These are phyloP conservation scores for Xylaria digitata DNA, from an alignment of 2,329 filamentous ascomycete species.

Conservation along the genomic window DNA sequence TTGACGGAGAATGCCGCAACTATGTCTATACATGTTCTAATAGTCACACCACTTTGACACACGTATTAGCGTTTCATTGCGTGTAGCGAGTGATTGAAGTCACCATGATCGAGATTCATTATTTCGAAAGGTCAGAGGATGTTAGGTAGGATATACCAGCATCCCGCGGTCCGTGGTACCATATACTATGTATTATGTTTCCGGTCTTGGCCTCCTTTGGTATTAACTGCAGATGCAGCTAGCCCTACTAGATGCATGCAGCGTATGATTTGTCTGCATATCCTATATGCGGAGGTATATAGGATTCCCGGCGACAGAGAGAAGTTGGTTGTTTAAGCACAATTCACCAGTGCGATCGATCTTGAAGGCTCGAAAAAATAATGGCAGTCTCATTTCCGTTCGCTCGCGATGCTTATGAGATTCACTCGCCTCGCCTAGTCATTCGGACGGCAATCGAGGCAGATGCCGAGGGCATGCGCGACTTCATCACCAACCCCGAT, in stretches of 20 bases:
- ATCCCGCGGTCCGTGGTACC: too few relatives aligned
- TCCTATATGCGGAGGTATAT: too few relatives aligned
- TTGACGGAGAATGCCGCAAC: too few relatives aligned
- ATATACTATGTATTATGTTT: too few relatives aligned
- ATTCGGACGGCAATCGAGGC: constrained; percentile 1
- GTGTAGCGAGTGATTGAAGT: too few relatives aligned
- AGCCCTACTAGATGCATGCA: constrained; percentile 3
- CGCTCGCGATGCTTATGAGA: constrained; percentile 7
- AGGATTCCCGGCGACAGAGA: background rate
- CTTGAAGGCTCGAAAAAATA: background rate
- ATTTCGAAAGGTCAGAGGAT: too few relatives aligned
- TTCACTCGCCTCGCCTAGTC: constrained; percentile 1
- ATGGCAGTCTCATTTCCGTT: background rate
- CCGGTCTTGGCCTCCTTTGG: background rate
- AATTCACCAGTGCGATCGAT: background rate
- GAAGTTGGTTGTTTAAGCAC: background rate
- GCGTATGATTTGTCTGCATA: background rate
- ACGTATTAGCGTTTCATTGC: too few relatives aligned
- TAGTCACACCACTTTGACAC: too few relatives aligned
- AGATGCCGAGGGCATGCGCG: constrained; percentile 5
- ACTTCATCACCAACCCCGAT: constrained; percentile 4
- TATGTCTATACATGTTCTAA: too few relatives aligned
- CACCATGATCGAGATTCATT: too few relatives aligned
- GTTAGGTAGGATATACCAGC: too few relatives aligned
- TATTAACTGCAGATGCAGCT: background rate